Evolutionary conservation across 495 filamentous ascomycete species (phyloP), one percentile per base, ranked within the genome.

Genomic region (Aspergillus funiculosus): DNA sequence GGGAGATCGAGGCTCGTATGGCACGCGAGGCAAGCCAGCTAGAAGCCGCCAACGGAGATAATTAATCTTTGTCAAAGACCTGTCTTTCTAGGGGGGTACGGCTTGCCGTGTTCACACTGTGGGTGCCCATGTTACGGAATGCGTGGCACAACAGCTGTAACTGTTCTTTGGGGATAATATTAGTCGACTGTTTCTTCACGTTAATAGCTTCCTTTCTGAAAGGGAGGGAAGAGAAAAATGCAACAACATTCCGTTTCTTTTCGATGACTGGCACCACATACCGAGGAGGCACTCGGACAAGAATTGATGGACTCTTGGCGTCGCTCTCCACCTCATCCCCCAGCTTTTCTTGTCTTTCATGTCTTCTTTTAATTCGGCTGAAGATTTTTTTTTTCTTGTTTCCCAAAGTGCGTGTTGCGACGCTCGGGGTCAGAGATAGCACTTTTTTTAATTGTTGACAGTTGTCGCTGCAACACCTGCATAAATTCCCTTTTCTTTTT

Each of bases 1-100:
- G 89, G 69, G 92, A 98, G 74, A 95, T 96, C 61, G 84, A 88
- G 68, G 82, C 80, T 42, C 74, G 84, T 51, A 88, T 88, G 84
- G 74, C 79, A 46, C 74, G 83, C 57, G 83, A 86, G 62, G 69
- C 80, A 54, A 80, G 75, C 68, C 62, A 64, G 50, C 48, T 58
- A 39, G 64, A 60, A 39, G 66, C 71, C 50, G 61, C 64, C 48
- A 73, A 73, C 52, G 75, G 69, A 50, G 73, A 76, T 44, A 58
- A 63, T 35, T 38, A 50, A 47, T 54, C 57, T 50, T 61, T 19
- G 15, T 30, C 20, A 42, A n/a, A 36, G 29, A 37, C 29, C 21
- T 42, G 42, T 50, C 31, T 56, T 54, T 48, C 52, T n/a, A n/a
- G 57, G 51, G 61, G 58, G 35, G 44, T 31, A 51, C 46, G 36